These are phyloP conservation scores for Boletus sp. DNA, from an alignment of 1,284 basidiomycete species.

Conservation along the genomic window DNA sequence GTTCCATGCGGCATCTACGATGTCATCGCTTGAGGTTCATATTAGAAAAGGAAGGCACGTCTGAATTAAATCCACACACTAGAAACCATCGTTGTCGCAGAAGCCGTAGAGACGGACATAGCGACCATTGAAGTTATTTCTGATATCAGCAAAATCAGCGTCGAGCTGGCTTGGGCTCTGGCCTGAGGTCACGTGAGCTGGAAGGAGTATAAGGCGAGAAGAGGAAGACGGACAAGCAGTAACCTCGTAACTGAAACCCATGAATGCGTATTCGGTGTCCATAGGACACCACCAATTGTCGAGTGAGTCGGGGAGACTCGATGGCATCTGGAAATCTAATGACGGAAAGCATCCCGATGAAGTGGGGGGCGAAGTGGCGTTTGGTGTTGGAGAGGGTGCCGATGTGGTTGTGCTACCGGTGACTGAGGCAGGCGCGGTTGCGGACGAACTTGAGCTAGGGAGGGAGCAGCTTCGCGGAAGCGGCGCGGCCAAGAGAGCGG, in stretches of 20 bases:
- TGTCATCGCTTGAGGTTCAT: conserved; percentile 46
- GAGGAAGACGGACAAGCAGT: conserved; percentile 44
- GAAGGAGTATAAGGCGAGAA: background rate
- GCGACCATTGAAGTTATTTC: conserved; percentile 54
- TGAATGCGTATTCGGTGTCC: conserved; percentile 62
- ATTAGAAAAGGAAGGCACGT: conserved; percentile 4
- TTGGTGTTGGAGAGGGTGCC: background rate
- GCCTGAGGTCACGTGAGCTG: conserved; percentile 33
- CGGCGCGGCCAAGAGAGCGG: conserved; percentile 12
- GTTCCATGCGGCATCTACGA: conserved; percentile 70
- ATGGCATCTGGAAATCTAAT: conserved; percentile 56
- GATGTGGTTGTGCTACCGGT: too few species aligned
- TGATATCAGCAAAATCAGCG: conserved; percentile 61
- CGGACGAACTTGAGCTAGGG: background rate
- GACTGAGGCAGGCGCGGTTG: too few species aligned
- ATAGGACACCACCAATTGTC: conserved; percentile 66
- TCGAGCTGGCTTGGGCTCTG: conserved; percentile 47
- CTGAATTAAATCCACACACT: conserved; percentile 22
- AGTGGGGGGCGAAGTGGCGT: background rate
- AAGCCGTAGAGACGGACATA: conserved; percentile 6
- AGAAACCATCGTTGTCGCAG: conserved; percentile 4
- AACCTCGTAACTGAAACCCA: conserved; percentile 72
- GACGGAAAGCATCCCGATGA: conserved; percentile 50
- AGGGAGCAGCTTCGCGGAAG: conserved; percentile 12
- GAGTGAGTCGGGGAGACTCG: conserved; percentile 40